Evolutionary conservation across 2,329 filamentous ascomycete species (phyloP).

Genomic region (Ascochyta fabae): DNA sequence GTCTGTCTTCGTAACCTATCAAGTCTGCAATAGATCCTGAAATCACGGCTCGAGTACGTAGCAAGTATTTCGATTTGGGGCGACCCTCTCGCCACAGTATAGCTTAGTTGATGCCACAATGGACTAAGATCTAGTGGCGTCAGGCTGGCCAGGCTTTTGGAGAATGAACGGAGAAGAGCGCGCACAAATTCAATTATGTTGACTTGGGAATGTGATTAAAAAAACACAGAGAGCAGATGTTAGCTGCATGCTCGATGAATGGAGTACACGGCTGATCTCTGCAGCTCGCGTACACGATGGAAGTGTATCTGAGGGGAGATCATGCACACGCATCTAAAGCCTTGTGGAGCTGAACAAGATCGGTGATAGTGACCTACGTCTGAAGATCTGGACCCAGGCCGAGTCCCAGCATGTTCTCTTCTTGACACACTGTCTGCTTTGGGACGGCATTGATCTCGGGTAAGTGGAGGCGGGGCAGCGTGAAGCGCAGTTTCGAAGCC

Average conservation of each 20-base stretch:
- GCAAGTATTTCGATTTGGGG: too few relatives aligned
- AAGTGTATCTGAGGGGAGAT: background rate
- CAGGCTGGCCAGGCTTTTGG: constrained; percentile 7
- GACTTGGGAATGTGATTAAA: background rate
- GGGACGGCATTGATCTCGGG: background rate
- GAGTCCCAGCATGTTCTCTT: background rate
- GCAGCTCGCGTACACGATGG: background rate
- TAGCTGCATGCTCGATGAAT: background rate
- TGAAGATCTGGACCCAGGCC: background rate
- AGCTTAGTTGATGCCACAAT: background rate
- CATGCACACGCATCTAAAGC: background rate
- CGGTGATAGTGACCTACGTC: background rate
- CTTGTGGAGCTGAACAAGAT: background rate
- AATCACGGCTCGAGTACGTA: background rate
- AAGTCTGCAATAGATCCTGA: background rate
- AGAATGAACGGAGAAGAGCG: constrained; percentile 7
- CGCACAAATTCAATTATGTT: constrained; percentile 1
- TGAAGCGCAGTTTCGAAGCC: background rate
- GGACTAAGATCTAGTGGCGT: constrained; percentile 1
- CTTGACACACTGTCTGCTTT: background rate
- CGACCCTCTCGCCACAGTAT: background rate
- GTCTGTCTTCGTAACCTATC: background rate
- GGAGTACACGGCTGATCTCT: background rate
- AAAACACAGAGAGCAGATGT: background rate
- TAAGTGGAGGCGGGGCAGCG: background rate